phyloP scores from a whole-genome alignment of 2,329 filamentous ascomycete genomes.

The Ophiosphaerella korrae region DNA sequence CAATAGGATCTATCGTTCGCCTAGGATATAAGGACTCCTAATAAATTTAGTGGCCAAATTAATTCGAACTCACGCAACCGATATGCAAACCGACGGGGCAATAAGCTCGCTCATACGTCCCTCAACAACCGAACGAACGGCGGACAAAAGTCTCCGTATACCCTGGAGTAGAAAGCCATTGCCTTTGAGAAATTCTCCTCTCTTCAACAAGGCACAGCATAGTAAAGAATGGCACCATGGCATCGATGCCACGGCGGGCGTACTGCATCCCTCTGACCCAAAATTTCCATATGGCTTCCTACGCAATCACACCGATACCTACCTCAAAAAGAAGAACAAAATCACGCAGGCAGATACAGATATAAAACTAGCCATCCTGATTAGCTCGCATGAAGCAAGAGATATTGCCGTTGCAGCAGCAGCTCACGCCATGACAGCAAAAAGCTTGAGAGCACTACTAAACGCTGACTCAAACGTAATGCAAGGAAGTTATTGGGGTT shows the following conservation, averaged over 20 bases:
- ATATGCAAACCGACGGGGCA: no score
- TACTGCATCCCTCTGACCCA: conserved; percentile 29
- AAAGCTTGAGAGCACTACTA: conserved; percentile 26
- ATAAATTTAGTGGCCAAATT: no score
- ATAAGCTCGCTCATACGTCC: background rate
- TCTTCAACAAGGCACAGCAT: conserved; percentile 33
- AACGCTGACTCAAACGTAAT: conserved; percentile 31
- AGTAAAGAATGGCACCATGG: conserved; percentile 38
- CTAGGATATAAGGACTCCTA: no score
- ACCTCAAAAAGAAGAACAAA: conserved; percentile 41
- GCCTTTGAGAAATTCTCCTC: conserved; percentile 12
- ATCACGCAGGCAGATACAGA: conserved; percentile 28
- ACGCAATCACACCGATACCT: conserved; percentile 31
- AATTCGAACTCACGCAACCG: no score
- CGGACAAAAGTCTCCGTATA: conserved; percentile 13
- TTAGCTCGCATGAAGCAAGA: conserved; percentile 23
- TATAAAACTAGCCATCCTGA: conserved; percentile 24
- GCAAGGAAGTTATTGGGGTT: conserved; percentile 33
- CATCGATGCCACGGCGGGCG: conserved; percentile 28
- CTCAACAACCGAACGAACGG: conserved; percentile 6
- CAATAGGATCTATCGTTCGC: no score
- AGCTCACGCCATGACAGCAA: conserved; percentile 35
- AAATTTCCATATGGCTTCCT: conserved; percentile 31
- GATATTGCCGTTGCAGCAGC: conserved; percentile 39
- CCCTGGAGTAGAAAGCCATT: conserved; percentile 18